These are phyloP conservation scores for Suillus weaverae DNA, from an alignment of 768 basidiomycete species.

Conservation along the genomic window DNA sequence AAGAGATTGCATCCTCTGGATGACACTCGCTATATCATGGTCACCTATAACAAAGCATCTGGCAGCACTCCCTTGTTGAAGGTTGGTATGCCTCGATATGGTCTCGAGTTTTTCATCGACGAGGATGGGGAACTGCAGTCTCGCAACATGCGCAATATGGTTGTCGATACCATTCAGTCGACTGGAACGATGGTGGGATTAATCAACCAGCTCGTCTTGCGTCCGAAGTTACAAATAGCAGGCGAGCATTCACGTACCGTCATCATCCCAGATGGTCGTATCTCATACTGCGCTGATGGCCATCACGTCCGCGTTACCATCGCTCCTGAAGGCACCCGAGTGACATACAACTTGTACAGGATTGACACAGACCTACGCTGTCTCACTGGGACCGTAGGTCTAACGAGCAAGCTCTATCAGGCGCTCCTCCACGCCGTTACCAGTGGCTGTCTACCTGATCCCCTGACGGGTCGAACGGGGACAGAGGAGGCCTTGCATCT, in stretches of 20 bases:
- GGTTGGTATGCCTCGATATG: constrained; percentile 40
- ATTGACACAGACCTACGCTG: constrained; percentile 32
- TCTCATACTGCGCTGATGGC: constrained; percentile 14
- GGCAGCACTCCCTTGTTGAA: constrained; percentile 17
- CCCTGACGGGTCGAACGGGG: constrained; percentile 43
- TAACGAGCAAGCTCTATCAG: constrained; percentile 35
- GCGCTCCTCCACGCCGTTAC: constrained; percentile 49
- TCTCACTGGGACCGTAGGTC: constrained; percentile 26
- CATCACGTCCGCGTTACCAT: constrained; percentile 23
- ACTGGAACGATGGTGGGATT: constrained; percentile 49
- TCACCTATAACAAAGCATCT: constrained; percentile 11
- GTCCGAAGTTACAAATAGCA: constrained; percentile 18
- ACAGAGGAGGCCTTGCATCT: constrained; percentile 43
- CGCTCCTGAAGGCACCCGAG: neutral
- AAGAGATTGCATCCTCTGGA: constrained; percentile 26
- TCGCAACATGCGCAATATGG: constrained; percentile 40
- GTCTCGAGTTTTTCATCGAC: constrained; percentile 42
- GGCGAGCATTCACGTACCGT: constrained; percentile 24
- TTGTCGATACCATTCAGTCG: constrained; percentile 42
- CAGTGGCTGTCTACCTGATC: constrained; percentile 40
- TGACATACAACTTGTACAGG: constrained; percentile 29
- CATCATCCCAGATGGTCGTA: constrained; percentile 40
- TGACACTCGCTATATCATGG: constrained; percentile 19
- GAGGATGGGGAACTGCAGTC: constrained; percentile 37
- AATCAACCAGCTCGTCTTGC: constrained; percentile 39